Evolutionary conservation across 495 filamentous ascomycete genomes (phyloP).

Genomic region (Saxophila tyrrhenica): DNA sequence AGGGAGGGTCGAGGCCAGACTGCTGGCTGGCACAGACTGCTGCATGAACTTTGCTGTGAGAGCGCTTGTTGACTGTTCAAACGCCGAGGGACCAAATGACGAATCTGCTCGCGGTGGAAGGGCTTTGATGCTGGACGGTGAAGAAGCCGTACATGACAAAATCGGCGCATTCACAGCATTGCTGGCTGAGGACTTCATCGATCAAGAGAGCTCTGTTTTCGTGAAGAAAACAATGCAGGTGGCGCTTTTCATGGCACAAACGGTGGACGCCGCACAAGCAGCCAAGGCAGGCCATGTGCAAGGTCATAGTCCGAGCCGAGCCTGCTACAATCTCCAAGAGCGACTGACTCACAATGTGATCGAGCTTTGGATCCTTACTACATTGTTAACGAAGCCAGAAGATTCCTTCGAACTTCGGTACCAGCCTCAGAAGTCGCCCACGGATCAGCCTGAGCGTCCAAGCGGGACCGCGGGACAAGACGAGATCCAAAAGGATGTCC

Average conservation of each 20-base stretch:
- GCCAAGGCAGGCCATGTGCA: neutral
- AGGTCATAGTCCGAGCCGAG: neutral
- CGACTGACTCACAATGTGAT: slow-evolving; percentile 52
- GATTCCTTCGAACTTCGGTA: slow-evolving; percentile 34
- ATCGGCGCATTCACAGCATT: slow-evolving; percentile 62
- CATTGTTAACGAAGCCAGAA: slow-evolving; percentile 41
- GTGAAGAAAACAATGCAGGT: slow-evolving; percentile 54
- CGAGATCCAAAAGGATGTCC: neutral
- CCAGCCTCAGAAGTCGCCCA: slow-evolving; percentile 38
- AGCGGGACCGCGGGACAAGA: neutral
- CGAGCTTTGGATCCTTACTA: slow-evolving; percentile 66
- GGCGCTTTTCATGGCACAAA: slow-evolving; percentile 42
- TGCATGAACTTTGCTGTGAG: slow-evolving; percentile 27
- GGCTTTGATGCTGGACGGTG: slow-evolving; percentile 33
- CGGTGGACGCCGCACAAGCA: slow-evolving; percentile 29
- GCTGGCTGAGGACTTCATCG: slow-evolving; percentile 48
- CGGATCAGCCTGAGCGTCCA: slow-evolving; percentile 32
- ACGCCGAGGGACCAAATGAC: too few relatives aligned
- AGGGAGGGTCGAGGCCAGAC: slow-evolving; percentile 55
- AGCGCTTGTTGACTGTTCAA: too few relatives aligned
- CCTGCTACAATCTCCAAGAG: slow-evolving; percentile 34
- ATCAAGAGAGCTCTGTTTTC: slow-evolving; percentile 54
- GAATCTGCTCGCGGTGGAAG: neutral
- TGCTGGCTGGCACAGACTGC: slow-evolving; percentile 45
- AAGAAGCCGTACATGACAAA: slow-evolving; percentile 54